Conservation (phyloP, 805 yeast genomes). For the Nakazawaea anatomiae region DNA sequence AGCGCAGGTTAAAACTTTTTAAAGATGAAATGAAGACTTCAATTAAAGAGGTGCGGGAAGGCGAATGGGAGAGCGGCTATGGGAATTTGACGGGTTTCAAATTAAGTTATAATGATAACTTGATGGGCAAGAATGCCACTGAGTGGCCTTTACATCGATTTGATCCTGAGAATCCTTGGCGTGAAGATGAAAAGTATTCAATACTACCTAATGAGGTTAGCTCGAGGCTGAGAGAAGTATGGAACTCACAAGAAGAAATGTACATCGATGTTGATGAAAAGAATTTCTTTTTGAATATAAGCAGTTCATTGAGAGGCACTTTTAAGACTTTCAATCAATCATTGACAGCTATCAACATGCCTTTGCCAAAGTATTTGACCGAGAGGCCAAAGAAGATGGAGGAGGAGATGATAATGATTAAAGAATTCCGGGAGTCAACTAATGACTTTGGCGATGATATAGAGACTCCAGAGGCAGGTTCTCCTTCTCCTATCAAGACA, state of each 20-base stretch:
- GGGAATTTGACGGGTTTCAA: conserved; percentile 72
- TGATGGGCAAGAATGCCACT: conserved; percentile 36
- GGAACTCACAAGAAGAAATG: conserved; percentile 27
- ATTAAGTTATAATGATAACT: conserved; percentile 56
- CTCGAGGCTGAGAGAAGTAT: conserved; percentile 39
- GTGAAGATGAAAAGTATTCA: conserved; percentile 45
- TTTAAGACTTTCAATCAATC: conserved; percentile 21
- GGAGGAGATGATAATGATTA: conserved; percentile 1
- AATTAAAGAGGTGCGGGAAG: conserved; percentile 30
- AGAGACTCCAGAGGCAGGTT: not conserved
- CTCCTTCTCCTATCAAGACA: not conserved
- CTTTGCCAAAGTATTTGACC: conserved; percentile 23
- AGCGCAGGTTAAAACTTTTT: conserved; percentile 26
- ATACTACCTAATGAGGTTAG: conserved; percentile 58
- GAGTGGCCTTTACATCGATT: conserved; percentile 50
- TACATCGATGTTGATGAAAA: conserved; percentile 1
- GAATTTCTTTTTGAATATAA: conserved; percentile 36
- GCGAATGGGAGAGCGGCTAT: conserved; percentile 45
- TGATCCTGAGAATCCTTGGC: conserved; percentile 28
- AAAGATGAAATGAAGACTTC: conserved; percentile 26
- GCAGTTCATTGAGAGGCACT: conserved; percentile 41
- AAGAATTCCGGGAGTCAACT: conserved; percentile 4
- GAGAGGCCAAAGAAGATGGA: not conserved
- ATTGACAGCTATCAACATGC: conserved; percentile 20
- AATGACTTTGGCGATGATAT: conserved; percentile 4